Evolutionary conservation across 83 land plant genomes (phyloP).

Genomic region (Picea mariana): DNA sequence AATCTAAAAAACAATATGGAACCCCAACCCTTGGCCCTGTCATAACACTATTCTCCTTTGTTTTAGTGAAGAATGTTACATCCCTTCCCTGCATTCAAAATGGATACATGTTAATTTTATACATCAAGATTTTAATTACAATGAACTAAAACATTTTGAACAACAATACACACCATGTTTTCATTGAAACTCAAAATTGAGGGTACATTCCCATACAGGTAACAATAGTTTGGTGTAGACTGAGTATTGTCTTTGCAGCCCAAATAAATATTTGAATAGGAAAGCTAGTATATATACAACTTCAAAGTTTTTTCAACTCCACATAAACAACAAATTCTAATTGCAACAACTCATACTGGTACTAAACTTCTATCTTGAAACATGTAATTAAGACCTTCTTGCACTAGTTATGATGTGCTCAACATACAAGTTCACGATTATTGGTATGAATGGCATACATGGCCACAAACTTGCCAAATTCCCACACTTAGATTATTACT

Average conservation of each 20-base stretch:
- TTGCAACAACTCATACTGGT: constrained; percentile 43
- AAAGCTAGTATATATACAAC: not conserved
- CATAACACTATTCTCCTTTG: constrained; percentile 98
- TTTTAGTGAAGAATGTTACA: constrained; percentile 96
- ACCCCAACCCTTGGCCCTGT: constrained; percentile 97
- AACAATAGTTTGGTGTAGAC: constrained; percentile 99
- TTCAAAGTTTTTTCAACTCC: not conserved
- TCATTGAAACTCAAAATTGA: constrained; percentile 98
- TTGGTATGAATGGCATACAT: constrained; percentile 62
- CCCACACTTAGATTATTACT: not conserved
- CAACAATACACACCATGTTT: constrained; percentile 68
- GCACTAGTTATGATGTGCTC: constrained; percentile 97
- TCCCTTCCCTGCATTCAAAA: constrained; percentile 81
- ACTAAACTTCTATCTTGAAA: constrained; percentile 98
- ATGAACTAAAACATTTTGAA: not conserved
- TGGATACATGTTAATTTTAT: not conserved
- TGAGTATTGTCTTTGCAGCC: constrained; percentile 8
- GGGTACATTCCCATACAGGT: constrained; percentile 98
- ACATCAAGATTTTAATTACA: not conserved
- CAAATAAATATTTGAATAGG: not conserved
- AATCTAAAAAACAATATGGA: constrained; percentile 82
- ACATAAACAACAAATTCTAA: not conserved
- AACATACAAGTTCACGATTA: constrained; percentile 94
- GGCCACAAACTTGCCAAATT: not conserved
- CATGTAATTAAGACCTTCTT: constrained; percentile 99